Evolutionary conservation across 1,284 basidiomycete genomes (phyloP), one percentile per base, ranked within the genome.

Genomic region (Agroathelia rolfsii): DNA sequence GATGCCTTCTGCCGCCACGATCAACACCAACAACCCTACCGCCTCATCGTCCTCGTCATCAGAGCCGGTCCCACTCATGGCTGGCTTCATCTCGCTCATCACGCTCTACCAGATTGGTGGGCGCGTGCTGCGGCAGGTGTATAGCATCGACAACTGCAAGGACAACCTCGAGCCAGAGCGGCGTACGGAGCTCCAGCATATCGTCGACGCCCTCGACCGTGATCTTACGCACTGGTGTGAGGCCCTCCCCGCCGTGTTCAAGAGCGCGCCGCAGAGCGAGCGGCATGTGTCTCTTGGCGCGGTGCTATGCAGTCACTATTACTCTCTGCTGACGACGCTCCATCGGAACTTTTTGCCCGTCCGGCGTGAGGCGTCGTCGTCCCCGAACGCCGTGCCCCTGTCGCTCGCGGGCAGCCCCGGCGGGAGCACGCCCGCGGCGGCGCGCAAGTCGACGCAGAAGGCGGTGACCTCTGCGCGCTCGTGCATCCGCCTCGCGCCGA

Each of bases 301-400:
- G n/a, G 81, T 88, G 19, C 67, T 90, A 8, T 86, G 76, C 65
- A 87, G 84, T 48, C 84, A 87, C 48, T 92, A 90, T 51, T 92
- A 92, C 54, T 85, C 85, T 14, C 72, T 92, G 24, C 64, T 88
- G 41, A 87, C 84, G 12, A 89, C 88, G 1, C 71, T 92, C 23
- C 88, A 92, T 52, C 85, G 88, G 24, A 90, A 90, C 55, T 79
- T 90, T 49, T 61, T 92, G 33, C 75, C 83, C 14, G 73, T 86
- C 36, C 77, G 69, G 49, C 69, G 65, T 16, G 81, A 80, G 40
- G 74, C 78, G 44, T 65, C 69, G 12, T 60, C 73, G 21, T 66
- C 69, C 15, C 69, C 77, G 4, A n/a, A n/a, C n/a, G n/a, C n/a
- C n/a, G n/a, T n/a, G n/a, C n/a, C n/a, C n/a, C n/a, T n/a, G n/a